Conservation (phyloP, 805 yeast genomes). For the Hanseniaspora lindneri region DNA sequence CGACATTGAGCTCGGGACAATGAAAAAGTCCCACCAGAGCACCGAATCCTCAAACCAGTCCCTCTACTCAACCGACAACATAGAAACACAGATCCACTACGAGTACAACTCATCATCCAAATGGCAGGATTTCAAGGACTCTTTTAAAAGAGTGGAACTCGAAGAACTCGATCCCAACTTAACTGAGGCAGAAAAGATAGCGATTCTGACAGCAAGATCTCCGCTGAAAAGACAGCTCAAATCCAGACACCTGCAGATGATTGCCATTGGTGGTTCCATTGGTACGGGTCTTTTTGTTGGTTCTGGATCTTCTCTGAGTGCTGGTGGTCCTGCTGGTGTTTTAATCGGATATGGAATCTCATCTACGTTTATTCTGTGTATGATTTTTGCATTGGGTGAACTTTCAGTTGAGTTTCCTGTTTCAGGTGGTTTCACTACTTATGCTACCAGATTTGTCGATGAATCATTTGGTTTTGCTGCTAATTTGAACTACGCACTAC, state of each 20-base stretch:
- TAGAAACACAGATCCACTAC: too few species aligned
- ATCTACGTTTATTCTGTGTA: slow-evolving; percentile 45
- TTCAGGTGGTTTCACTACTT: slow-evolving; percentile 52
- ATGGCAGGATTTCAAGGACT: slow-evolving; percentile 39
- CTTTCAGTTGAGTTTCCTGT: slow-evolving; percentile 50
- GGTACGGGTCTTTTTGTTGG: slow-evolving; percentile 71
- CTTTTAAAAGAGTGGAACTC: slow-evolving; percentile 34
- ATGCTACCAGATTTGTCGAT: slow-evolving; percentile 48
- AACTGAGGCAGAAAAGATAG: slow-evolving; percentile 37
- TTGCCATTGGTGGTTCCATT: slow-evolving; percentile 59
- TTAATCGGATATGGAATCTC: slow-evolving; percentile 43
- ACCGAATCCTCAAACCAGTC: neutral
- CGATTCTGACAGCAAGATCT: slow-evolving; percentile 37
- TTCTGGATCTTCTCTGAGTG: slow-evolving; percentile 47
- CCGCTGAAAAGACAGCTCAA: slow-evolving; percentile 47
- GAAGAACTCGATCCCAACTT: slow-evolving; percentile 31
- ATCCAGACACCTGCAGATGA: slow-evolving; percentile 48
- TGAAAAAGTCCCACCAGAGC: neutral
- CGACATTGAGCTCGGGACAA: neutral
- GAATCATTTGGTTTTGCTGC: slow-evolving; percentile 52
- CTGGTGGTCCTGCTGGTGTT: slow-evolving; percentile 58
- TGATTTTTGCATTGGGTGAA: slow-evolving; percentile 53
- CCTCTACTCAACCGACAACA: neutral
- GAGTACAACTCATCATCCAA: neutral
- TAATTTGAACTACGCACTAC: slow-evolving; percentile 46